A percentile compares a stretch with the other conserved stretches of the same genome.
Evolutionary conservation across 1,139 yeast genomes (phyloP).

Genomic region (Candida sp.): DNA sequence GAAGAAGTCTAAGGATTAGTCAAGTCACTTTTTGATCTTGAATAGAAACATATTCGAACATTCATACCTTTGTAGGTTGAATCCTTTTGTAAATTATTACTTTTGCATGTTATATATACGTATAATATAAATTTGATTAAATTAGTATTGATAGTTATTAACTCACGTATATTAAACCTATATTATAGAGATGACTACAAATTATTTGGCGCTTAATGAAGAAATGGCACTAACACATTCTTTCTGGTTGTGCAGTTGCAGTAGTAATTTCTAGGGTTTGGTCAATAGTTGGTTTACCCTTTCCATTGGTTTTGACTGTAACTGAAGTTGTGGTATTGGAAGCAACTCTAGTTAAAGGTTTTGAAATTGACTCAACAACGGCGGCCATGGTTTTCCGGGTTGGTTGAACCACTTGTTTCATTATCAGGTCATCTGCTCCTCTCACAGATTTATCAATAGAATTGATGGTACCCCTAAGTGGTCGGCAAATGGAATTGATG

Average conservation of each 20-base stretch:
- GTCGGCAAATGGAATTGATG: constrained; percentile 41
- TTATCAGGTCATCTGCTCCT: constrained; percentile 17
- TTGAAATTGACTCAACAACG: constrained; percentile 33
- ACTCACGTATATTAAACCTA: neutral
- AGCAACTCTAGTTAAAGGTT: constrained; percentile 1
- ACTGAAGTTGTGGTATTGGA: neutral
- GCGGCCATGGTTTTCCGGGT: constrained; percentile 34
- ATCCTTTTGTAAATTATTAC: constrained; percentile 3
- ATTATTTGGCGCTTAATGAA: constrained; percentile 1
- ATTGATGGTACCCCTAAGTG: constrained; percentile 31
- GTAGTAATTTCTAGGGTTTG: neutral
- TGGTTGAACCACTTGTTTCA: constrained; percentile 36
- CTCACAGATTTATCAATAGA: constrained; percentile 30
- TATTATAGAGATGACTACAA: neutral
- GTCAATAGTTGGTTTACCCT: neutral
- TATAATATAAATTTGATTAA: constrained; percentile 2
- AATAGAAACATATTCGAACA: neutral
- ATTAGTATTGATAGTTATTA: neutral
- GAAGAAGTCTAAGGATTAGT: constrained; percentile 46
- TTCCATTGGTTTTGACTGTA: neutral
- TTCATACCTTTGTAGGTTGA: neutral
- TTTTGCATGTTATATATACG: constrained; percentile 3
- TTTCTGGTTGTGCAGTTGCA: neutral
- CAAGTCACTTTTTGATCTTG: constrained; percentile 13
- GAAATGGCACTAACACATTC: constrained; percentile 3